phyloP scores from a whole-genome alignment of 306 rosid genomes.

The Fragaria vesca region DNA sequence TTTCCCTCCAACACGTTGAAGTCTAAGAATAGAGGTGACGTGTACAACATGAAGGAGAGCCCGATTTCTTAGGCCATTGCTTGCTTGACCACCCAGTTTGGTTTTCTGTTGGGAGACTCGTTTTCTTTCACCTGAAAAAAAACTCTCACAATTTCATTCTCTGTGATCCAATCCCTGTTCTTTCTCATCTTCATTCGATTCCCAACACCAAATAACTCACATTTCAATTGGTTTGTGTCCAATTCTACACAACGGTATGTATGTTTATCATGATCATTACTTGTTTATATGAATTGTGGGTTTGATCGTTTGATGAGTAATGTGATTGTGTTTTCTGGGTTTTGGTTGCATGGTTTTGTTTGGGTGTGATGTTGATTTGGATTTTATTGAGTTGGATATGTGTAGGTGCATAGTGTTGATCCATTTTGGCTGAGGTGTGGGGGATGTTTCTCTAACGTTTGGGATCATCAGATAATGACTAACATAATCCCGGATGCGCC shows the following conservation, averaged over 20 bases:
- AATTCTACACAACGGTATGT: constrained; percentile 13
- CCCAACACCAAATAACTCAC: constrained; percentile 6
- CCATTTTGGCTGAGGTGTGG: constrained; percentile 23
- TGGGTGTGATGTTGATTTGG: constrained; percentile 13
- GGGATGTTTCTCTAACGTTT: constrained; percentile 53
- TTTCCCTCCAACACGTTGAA: constrained; percentile 49
- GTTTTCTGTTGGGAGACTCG: constrained; percentile 26
- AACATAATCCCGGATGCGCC: constrained; percentile 53
- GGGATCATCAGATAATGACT: constrained; percentile 69
- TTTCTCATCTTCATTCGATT: background rate
- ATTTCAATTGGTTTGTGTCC: background rate
- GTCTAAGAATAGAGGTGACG: constrained; percentile 36
- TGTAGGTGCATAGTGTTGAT: constrained; percentile 32
- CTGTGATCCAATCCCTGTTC: constrained; percentile 11
- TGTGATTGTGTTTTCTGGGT: background rate
- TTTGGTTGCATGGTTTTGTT: constrained; percentile 14
- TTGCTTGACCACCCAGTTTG: constrained; percentile 32
- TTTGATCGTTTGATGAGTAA: constrained; percentile 1
- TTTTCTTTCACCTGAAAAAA: constrained; percentile 2
- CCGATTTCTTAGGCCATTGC: constrained; percentile 44
- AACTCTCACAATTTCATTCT: constrained; percentile 24
- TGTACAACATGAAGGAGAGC: constrained; percentile 50
- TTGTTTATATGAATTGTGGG: background rate
- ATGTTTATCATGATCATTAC: background rate
- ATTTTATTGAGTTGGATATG: constrained; percentile 35